A percentile compares a stretch with the other conserved stretches of the same genome.
phyloP scores from a whole-genome alignment of 2,329 filamentous ascomycete species.

The Amylocarpus encephaloides region DNA sequence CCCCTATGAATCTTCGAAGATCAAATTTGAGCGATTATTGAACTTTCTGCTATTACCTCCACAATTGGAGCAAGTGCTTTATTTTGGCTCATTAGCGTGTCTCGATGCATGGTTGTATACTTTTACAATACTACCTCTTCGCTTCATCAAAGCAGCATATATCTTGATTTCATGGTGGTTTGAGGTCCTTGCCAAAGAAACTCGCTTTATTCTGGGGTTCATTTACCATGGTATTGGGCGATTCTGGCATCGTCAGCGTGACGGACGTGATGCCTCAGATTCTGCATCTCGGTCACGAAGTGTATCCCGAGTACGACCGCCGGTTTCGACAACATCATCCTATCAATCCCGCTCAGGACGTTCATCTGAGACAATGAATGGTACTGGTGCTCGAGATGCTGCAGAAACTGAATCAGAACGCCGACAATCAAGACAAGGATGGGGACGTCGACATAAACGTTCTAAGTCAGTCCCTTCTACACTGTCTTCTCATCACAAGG shows the following conservation, averaged over 20 bases:
- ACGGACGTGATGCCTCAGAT: constrained; percentile 39
- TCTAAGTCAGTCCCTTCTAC: constrained; percentile 81
- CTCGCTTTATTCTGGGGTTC: constrained; percentile 64
- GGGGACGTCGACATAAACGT: constrained; percentile 53
- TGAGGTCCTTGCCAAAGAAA: constrained; percentile 65
- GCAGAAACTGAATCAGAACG: constrained; percentile 21
- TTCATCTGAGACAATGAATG: constrained; percentile 11
- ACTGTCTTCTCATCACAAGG: constrained; percentile 84
- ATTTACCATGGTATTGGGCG: constrained; percentile 75
- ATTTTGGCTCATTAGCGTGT: constrained; percentile 85
- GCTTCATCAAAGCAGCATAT: constrained; percentile 74
- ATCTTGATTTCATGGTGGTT: constrained; percentile 76
- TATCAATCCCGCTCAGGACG: constrained; percentile 21
- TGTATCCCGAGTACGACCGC: constrained; percentile 23
- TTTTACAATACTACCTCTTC: constrained; percentile 87
- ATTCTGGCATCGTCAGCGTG: constrained; percentile 57
- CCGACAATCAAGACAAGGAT: constrained; percentile 24
- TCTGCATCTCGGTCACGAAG: constrained; percentile 24
- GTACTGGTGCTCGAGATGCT: constrained; percentile 14
- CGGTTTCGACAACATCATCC: constrained; percentile 23
- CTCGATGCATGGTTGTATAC: constrained; percentile 95
- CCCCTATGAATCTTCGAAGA: constrained; percentile 85
- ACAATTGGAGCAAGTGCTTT: constrained; percentile 75
- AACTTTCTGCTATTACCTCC: constrained; percentile 82
- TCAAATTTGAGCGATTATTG: constrained; percentile 85